Evolutionary conservation across 208 protist genomes (phyloP).

Genomic region (Trichomonas gallinae): DNA sequence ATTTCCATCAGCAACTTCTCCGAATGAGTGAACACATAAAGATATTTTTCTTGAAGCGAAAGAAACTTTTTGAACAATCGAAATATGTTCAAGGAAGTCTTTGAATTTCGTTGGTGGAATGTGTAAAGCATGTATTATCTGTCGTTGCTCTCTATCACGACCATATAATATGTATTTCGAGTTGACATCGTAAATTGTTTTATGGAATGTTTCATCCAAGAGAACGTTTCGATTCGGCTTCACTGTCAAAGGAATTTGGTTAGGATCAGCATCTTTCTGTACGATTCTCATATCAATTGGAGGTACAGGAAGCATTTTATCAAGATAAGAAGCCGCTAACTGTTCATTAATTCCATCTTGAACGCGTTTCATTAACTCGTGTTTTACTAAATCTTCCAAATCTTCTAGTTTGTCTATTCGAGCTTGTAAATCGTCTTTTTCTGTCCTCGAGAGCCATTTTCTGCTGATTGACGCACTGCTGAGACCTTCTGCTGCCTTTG

Average conservation of each 20-base stretch:
- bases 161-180: neutral
- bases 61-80: neutral
- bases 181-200: neutral
- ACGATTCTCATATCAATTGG: neutral
- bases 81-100: neutral
- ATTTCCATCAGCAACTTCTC: neutral
- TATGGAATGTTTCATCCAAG: neutral
- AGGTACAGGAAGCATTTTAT: constrained; percentile 13
- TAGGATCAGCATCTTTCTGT: no score
- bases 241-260: neutral
- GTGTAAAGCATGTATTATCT: neutral
- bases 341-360: neutral
- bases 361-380: neutral
- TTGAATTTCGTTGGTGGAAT: neutral
- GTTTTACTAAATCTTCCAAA: neutral
- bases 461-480: neutral
- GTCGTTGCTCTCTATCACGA: neutral
- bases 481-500: neutral
- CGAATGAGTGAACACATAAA: neutral
- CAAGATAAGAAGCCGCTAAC: neutral
- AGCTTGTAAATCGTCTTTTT: neutral
- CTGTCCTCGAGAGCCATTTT: neutral
- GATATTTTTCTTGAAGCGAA: neutral
- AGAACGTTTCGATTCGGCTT: neutral
- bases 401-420: neutral